Evolutionary conservation across 345 rosid genomes (phyloP).

Genomic region (Draba incana): DNA sequence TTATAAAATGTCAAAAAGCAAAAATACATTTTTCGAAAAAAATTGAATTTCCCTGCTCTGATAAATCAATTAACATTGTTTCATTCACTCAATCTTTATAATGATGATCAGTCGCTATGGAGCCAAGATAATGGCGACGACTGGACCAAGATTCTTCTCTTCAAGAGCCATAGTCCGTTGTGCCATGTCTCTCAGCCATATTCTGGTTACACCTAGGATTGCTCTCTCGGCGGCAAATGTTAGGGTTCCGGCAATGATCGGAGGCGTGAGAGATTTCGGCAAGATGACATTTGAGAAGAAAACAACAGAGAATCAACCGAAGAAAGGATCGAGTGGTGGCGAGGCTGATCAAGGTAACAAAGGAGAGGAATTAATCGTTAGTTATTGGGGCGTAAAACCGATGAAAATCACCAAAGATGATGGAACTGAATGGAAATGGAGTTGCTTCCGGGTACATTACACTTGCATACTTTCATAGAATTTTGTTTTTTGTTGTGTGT

Average conservation of each 20-base stretch:
- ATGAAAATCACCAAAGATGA: slow-evolving; percentile 53
- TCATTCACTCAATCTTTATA: slow-evolving; percentile 2
- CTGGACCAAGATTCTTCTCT: too few relatives aligned
- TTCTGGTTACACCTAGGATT: slow-evolving; percentile 8
- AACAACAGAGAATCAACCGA: background rate
- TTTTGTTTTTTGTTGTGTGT: background rate
- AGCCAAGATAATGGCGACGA: too few relatives aligned
- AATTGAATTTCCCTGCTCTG: background rate
- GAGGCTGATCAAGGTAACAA: slow-evolving; percentile 30
- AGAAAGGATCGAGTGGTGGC: slow-evolving; percentile 6
- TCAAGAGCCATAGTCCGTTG: too few relatives aligned
- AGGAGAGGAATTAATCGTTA: slow-evolving; percentile 42
- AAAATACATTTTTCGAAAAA: background rate
- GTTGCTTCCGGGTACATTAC: slow-evolving; percentile 52
- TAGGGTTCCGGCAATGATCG: background rate
- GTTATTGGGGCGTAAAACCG: slow-evolving; percentile 62
- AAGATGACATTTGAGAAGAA: slow-evolving; percentile 39
- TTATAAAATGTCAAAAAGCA: background rate
- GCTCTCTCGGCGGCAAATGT: background rate
- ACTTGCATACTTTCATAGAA: too few relatives aligned
- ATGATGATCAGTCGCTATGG: slow-evolving; percentile 12
- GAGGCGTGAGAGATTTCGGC: slow-evolving; percentile 24
- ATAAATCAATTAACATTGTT: background rate
- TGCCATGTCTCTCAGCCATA: background rate
- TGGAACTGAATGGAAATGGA: slow-evolving; percentile 67